A percentile compares a stretch with the other conserved stretches of the same genome.
These are phyloP conservation scores for Centaurea solstitialis DNA, from an alignment of 129 eudicot genomes.

Conservation along the genomic window DNA sequence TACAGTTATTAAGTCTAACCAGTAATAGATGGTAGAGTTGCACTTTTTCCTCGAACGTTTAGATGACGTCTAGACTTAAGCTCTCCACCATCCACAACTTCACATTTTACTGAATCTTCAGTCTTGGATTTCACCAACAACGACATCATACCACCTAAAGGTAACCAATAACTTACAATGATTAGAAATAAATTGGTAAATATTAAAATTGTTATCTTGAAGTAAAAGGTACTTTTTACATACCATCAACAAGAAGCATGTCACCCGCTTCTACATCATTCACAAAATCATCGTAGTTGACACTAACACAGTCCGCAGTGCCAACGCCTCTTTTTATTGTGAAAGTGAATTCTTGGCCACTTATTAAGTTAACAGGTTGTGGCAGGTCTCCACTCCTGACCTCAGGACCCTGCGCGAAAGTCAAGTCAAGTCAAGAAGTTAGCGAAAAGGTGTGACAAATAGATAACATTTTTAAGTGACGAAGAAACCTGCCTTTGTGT, in stretches of 20 bases:
- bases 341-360: conserved; percentile 94
- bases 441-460: neutral
- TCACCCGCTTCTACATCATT: conserved; percentile 98
- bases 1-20: conserved; percentile 48
- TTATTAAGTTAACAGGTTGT: conserved; percentile 69
- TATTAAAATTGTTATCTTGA: neutral
- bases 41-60: conserved; percentile 97
- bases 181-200: conserved; percentile 8
- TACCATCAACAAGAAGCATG: conserved; percentile 99
- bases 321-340: conserved; percentile 97
- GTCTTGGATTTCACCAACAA: conserved; percentile 80
- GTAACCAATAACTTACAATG: conserved; percentile 24
- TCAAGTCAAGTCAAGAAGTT: conserved; percentile 15
- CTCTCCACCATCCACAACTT: conserved; percentile 98
- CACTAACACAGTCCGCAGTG: conserved; percentile 89
- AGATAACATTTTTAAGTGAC: neutral
- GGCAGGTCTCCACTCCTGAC: conserved; percentile 98
- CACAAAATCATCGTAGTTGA: conserved; percentile 96
- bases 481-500: conserved; percentile 71
- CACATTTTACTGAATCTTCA: conserved; percentile 93
- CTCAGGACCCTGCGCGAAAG: conserved; percentile 76
- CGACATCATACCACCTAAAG: conserved; percentile 97
- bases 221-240: neutral
- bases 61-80: conserved; percentile 96
- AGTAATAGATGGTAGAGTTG: conserved; percentile 94